Evolutionary conservation across 345 rosid species (phyloP), one percentile per base, ranked within the genome.

Genomic region (Acer negundo): DNA sequence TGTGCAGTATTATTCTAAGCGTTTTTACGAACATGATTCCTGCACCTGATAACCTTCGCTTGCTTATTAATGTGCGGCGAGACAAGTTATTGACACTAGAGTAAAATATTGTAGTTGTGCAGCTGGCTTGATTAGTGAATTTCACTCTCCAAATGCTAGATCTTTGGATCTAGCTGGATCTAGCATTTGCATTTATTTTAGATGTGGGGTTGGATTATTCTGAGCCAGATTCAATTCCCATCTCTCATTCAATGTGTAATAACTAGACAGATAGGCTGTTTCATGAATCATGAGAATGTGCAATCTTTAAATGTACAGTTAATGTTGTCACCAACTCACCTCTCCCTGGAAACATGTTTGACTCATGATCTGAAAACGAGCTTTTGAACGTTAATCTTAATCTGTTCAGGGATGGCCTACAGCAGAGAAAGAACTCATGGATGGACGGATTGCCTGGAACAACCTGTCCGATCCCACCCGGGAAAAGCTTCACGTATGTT

Each of bases 391-490:
- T 46, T 46, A 6, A 53, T 53, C n/a, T 53, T 2, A 47, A 46
- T 16, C 38, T 62, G 17, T 66, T 70, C 66, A 94, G 98, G 99
- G 89, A 92, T 71, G 99, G 99, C 13, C 79, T 95, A 46, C 97
- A 94, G 67, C 97, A 95, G 75, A 89, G 97, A 77, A 91, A 90
- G 84, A 96, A 96, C 46, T 96, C 98, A 26, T 96, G 79, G 79
- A 92, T 89, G 81, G 99, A 96, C 65, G 99, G 98, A 67, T 97
- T 96, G 0, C 44, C 44, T 6, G 99, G 99, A 23, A 96, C 99
- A 17, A 94, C 87, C 40, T 96, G 99, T 80, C 99, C 97, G 2
- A 94, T 96, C 67, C 92, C 89, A 44, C 97, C 97, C 0, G 93
- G 97, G 35, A 91, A 75, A 85, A 96, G 89, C 84, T 92, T 87